A percentile compares a stretch with the other conserved stretches of the same genome.
Evolutionary conservation across 495 filamentous ascomycete species (phyloP).

Genomic region (Aspergillus taichungensis): DNA sequence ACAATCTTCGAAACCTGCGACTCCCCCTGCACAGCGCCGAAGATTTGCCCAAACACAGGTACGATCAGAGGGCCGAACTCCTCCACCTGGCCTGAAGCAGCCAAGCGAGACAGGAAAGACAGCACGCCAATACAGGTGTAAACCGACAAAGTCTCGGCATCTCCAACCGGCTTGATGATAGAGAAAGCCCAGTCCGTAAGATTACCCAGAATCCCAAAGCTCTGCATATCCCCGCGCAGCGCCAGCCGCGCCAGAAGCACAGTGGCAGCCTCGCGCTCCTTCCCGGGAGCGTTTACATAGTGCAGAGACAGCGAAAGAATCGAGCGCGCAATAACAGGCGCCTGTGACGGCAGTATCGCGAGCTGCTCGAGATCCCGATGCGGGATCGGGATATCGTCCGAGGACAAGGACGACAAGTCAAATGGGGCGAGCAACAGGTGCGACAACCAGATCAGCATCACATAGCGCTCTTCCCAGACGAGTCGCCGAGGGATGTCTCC

Average conservation of each 20-base stretch:
- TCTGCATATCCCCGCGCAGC: conserved; percentile 82
- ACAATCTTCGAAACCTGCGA: conserved; percentile 39
- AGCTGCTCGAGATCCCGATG: conserved; percentile 18
- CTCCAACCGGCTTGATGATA: conserved; percentile 34
- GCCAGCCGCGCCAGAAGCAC: conserved; percentile 70
- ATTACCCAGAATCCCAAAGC: conserved; percentile 55
- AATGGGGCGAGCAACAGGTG: conserved; percentile 91
- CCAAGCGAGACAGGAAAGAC: conserved; percentile 66
- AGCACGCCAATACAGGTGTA: conserved; percentile 66
- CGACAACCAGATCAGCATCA: conserved; percentile 85
- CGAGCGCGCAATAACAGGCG: conserved; percentile 64
- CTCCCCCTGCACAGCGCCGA: conserved; percentile 29
- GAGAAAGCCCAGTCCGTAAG: conserved; percentile 61
- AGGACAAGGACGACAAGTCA: conserved; percentile 78
- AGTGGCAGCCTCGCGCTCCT: conserved; percentile 80
- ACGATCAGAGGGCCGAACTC: conserved; percentile 43
- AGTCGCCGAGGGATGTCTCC: conserved; percentile 24
- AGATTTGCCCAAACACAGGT: conserved; percentile 40
- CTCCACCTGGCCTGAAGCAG: conserved; percentile 45
- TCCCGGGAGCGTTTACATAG: conserved; percentile 66
- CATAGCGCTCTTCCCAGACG: conserved; percentile 81
- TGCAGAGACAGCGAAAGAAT: conserved; percentile 60
- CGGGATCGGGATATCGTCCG: conserved; percentile 33
- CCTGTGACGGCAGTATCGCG: conserved; percentile 20
- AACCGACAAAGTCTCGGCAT: conserved; percentile 29